Base-by-base conservation (phyloP, 2,329 filamentous ascomycete genomes). In the Diaporthe citriasiana region DNA sequence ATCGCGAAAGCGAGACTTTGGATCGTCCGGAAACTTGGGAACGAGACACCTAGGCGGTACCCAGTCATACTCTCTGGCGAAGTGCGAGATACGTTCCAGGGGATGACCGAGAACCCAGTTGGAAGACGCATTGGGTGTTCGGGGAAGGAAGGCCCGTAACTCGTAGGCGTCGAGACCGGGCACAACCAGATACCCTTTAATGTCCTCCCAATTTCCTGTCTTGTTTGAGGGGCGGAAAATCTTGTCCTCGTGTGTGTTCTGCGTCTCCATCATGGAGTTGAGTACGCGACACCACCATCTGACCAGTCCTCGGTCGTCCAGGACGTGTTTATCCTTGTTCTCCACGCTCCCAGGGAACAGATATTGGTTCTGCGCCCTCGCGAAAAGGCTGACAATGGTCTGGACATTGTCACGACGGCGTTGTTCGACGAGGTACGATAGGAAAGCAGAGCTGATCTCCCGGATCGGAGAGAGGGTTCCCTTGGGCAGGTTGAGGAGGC, bases 271-370 rank as follows among this genome's bases (percentile, higher is more conserved):
- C 4, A 98, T 86, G 0, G 94, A 93, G 79, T 98, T 93, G 17
- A 98, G 84, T 15, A 96, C 94, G 22, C 91, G 92, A 80, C 95
- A 98, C 97, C 97, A 99, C 97, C 97, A 99, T 79, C 93, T 94
- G 27, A 99, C 94, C 69, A 99, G 86, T 0, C 94, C 94, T 42
- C 95, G 89, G 79, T 99, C 97, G 79, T 98, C 95, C 12, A 98
- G 86, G 0, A 99, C 93, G 84, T 99, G 97, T 81, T 99, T 99
- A 3, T 90, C 90, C 25, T 84, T 83, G 81, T 98, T 96, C 75
- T 97, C 92, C 51, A 95, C 91, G 79, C 96, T 98, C 0, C 95
- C 95, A 0, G 97, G 95, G 81, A 98, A 99, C 19, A 99, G 89
- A 78, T 99, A 99, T 80, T 98, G 97, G 69, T 93, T 92, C 81